phyloP scores from a whole-genome alignment of 2,329 filamentous ascomycete genomes.

The Pseudogymnoascus sp. region DNA sequence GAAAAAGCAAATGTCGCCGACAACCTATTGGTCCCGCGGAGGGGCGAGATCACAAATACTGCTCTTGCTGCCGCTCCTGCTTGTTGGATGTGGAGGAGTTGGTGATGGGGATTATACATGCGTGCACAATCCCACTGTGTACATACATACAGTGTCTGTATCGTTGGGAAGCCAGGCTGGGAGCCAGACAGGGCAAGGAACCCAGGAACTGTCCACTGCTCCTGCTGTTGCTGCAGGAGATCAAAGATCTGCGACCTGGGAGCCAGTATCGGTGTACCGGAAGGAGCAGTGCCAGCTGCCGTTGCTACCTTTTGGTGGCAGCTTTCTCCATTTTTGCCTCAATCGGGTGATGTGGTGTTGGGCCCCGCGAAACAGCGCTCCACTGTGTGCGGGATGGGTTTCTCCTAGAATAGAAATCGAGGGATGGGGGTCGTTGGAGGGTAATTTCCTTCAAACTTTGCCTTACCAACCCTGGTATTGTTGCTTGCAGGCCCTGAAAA shows the following conservation, averaged over 20 bases:
- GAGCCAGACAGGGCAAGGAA: not conserved
- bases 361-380: not conserved
- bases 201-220: not conserved
- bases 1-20: not conserved
- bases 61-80: not conserved
- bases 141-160: not conserved
- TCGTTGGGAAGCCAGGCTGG: not conserved
- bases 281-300: not conserved
- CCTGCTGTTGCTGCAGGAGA: not conserved
- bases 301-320: not conserved
- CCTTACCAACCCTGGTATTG: not conserved
- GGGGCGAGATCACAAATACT: not conserved
- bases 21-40: not conserved
- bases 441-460: not conserved
- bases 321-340: not conserved
- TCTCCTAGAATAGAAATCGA: not conserved
- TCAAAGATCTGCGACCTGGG: not conserved
- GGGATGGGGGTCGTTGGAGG: not conserved
- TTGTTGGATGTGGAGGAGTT: not conserved
- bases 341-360: not conserved
- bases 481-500: not conserved
- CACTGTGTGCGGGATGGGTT: not conserved
- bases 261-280: not conserved
- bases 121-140: not conserved
- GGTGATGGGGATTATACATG: not conserved